Percentiles rank a stretch among this genome's conserved stretches.
phyloP scores from a whole-genome alignment of 78 protist species.

The Bodo saltans region DNA sequence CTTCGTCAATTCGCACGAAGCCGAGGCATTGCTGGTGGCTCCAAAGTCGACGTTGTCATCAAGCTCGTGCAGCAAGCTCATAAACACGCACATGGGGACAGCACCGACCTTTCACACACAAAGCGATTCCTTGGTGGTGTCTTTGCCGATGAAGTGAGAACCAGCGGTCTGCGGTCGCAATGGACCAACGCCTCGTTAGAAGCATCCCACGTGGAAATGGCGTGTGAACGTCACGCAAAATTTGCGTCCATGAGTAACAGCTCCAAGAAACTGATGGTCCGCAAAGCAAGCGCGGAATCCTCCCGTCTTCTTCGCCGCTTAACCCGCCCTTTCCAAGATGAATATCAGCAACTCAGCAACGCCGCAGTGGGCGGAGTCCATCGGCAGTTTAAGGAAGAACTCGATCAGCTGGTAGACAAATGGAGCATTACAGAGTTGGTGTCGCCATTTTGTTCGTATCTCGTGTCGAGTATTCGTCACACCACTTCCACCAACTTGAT shows the following conservation, averaged over 20 bases:
- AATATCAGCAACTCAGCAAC: not conserved
- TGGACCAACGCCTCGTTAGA: not conserved
- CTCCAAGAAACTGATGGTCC: no score
- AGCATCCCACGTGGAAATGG: not conserved
- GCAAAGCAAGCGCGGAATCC: not conserved
- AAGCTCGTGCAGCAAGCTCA: not conserved
- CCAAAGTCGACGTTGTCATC: not conserved
- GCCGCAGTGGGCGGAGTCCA: not conserved
- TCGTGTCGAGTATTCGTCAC: not conserved
- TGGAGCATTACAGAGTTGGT: not conserved
- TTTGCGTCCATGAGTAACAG: not conserved
- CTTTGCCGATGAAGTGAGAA: not conserved
- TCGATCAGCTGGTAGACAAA: not conserved
- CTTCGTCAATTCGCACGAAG: not conserved
- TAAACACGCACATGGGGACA: no score
- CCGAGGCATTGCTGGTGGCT: not conserved
- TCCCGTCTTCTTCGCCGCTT: not conserved
- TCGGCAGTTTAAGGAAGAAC: not conserved
- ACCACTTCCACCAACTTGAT: not conserved
- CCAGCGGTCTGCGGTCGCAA: not conserved
- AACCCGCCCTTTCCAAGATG: not conserved
- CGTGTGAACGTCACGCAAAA: not conserved
- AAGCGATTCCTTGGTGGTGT: not conserved
- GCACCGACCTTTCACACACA: not conserved
- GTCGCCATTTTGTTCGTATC: not conserved